Evolutionary conservation across 2,329 filamentous ascomycete genomes (phyloP).

Genomic region (Ascochyta viciae-villosae): DNA sequence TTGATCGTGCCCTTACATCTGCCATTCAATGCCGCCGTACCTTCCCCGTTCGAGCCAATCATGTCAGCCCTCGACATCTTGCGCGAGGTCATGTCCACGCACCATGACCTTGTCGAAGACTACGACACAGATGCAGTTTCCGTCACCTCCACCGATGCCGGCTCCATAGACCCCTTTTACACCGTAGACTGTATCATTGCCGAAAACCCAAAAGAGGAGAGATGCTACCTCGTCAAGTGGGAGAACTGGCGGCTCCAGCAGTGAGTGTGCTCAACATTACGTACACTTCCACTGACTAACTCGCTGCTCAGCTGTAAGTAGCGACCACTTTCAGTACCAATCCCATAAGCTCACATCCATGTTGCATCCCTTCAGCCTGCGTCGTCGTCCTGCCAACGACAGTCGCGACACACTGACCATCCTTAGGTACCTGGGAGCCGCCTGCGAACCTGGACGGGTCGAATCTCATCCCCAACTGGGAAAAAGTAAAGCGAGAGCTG

Average conservation of each 20-base stretch:
- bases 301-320: not conserved
- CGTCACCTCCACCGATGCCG: constrained; percentile 59
- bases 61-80: constrained; percentile 2
- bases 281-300: not conserved
- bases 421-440: constrained; percentile 41
- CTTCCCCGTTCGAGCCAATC: constrained; percentile 20
- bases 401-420: constrained; percentile 3
- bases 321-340: too few species aligned
- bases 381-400: not conserved
- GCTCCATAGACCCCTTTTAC: constrained; percentile 18
- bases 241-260: constrained; percentile 60
- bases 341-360: not conserved
- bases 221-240: constrained; percentile 70
- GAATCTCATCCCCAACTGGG: constrained; percentile 11
- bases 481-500: constrained; percentile 16
- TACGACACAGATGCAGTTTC: constrained; percentile 61
- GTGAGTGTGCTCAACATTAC: constrained; percentile 17
- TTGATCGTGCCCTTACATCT: too few species aligned
- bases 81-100: constrained; percentile 5
- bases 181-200: constrained; percentile 34
- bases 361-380: not conserved
- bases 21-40: not conserved
- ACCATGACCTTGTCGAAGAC: constrained; percentile 18
- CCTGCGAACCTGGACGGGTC: constrained; percentile 18
- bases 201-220: constrained; percentile 51